phyloP scores from a whole-genome alignment of 1,284 basidiomycete genomes.

The Ceratobasidium sp. region DNA sequence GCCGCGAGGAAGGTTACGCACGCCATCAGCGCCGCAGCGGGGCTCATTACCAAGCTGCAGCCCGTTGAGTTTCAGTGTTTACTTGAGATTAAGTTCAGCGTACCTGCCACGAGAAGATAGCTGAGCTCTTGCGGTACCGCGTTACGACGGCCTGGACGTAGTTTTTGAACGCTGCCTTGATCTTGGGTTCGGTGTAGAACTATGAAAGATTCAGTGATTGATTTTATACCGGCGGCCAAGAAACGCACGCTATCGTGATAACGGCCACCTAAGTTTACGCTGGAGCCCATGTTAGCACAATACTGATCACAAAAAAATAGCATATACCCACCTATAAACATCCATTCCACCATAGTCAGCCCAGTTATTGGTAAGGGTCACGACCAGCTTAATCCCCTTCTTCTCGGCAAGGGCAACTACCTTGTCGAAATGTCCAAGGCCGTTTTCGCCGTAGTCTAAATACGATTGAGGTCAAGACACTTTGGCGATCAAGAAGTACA shows the following conservation, averaged over 20 bases:
- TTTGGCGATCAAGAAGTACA: conserved; percentile 1
- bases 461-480: neutral
- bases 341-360: conserved; percentile 46
- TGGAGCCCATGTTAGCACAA: neutral
- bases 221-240: too few relatives aligned
- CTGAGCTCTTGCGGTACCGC: conserved; percentile 49
- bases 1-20: conserved; percentile 45
- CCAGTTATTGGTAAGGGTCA: conserved; percentile 59
- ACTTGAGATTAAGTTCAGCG: neutral
- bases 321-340: conserved; percentile 27
- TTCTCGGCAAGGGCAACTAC: conserved; percentile 54
- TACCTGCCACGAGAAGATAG: conserved; percentile 48
- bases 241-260: conserved; percentile 47
- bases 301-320: neutral
- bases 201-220: neutral
- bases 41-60: conserved; percentile 47
- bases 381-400: conserved; percentile 54
- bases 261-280: conserved; percentile 46
- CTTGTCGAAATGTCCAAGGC: conserved; percentile 56
- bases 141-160: conserved; percentile 53
- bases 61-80: neutral
- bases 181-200: conserved; percentile 48
- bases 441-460: conserved; percentile 55
- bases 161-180: conserved; percentile 50
- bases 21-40: conserved; percentile 47